Evolutionary conservation across 2,329 filamentous ascomycete species (phyloP).

Genomic region (Colletotrichum echinochloae): DNA sequence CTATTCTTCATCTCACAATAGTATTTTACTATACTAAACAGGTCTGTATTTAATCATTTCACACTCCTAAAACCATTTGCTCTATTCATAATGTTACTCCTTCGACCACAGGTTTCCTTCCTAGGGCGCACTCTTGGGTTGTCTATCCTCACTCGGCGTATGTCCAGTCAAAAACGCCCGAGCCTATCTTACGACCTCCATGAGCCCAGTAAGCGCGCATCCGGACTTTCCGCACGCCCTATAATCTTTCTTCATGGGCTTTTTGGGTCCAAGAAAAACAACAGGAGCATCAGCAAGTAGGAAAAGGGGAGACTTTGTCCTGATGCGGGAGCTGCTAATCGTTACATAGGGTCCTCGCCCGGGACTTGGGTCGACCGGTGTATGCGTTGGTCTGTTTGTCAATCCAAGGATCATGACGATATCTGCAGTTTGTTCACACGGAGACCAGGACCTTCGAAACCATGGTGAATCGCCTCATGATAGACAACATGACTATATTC

Average conservation of each 20-base stretch:
- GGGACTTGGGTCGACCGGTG: slow-evolving; percentile 82
- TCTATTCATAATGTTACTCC: background rate
- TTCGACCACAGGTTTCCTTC: background rate
- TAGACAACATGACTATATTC: slow-evolving; percentile 79
- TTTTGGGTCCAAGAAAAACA: slow-evolving; percentile 96
- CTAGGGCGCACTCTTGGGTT: background rate
- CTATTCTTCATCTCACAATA: too few relatives aligned
- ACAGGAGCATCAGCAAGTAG: slow-evolving; percentile 93
- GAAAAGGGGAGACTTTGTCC: slow-evolving; percentile 48
- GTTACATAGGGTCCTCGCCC: slow-evolving; percentile 76
- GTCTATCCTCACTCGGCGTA: background rate
- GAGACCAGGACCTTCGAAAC: slow-evolving; percentile 82
- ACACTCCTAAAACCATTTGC: background rate
- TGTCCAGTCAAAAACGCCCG: slow-evolving; percentile 3
- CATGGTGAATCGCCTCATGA: slow-evolving; percentile 91
- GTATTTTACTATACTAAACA: too few relatives aligned
- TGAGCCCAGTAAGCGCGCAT: slow-evolving; percentile 60
- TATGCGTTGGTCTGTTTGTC: slow-evolving; percentile 78
- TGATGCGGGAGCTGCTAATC: slow-evolving; percentile 34
- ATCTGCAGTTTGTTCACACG: slow-evolving; percentile 39
- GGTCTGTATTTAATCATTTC: too few relatives aligned
- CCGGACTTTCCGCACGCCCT: slow-evolving; percentile 62
- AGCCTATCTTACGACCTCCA: slow-evolving; percentile 73
- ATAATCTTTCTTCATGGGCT: slow-evolving; percentile 93
- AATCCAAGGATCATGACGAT: background rate